Conservation (phyloP, 2,329 filamentous ascomycete species). For the Claviceps pazoutovae region DNA sequence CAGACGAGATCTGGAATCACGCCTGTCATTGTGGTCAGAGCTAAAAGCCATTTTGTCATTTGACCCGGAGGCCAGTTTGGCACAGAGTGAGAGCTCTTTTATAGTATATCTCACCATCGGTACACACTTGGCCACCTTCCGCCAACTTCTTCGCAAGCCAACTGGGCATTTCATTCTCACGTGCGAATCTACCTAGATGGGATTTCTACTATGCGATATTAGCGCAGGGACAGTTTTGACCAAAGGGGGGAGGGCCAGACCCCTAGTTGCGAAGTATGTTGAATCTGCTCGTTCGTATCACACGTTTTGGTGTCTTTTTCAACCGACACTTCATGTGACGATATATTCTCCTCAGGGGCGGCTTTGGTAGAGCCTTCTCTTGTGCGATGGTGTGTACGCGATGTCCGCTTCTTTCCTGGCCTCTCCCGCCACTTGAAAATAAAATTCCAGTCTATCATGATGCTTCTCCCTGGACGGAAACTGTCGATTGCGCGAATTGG, state of each 20-base stretch:
- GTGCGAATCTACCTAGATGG: constrained; percentile 4
- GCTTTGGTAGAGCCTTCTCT: neutral
- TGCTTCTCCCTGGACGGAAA: neutral
- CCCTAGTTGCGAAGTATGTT: neutral
- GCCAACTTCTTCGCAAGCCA: constrained; percentile 4
- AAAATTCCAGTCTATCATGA: neutral
- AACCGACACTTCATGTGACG: neutral
- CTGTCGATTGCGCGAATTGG: neutral
- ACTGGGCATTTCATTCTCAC: constrained; percentile 5
- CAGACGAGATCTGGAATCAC: constrained; percentile 49
- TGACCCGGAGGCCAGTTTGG: neutral
- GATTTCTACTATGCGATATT: constrained; percentile 6
- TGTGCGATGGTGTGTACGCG: neutral
- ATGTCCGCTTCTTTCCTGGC: neutral
- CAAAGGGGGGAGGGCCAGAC: neutral
- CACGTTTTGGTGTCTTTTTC: neutral
- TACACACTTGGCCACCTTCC: constrained; percentile 5
- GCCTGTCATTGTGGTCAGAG: constrained; percentile 18
- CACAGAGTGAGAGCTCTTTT: neutral
- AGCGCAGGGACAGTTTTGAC: too few relatives aligned
- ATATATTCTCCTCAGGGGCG: neutral
- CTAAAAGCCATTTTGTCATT: neutral
- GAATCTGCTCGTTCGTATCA: neutral
- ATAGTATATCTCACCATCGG: constrained; percentile 1
- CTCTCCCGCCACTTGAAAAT: neutral